Conservation (phyloP, 2,329 filamentous ascomycete genomes). For the Colletotrichum sp. region DNA sequence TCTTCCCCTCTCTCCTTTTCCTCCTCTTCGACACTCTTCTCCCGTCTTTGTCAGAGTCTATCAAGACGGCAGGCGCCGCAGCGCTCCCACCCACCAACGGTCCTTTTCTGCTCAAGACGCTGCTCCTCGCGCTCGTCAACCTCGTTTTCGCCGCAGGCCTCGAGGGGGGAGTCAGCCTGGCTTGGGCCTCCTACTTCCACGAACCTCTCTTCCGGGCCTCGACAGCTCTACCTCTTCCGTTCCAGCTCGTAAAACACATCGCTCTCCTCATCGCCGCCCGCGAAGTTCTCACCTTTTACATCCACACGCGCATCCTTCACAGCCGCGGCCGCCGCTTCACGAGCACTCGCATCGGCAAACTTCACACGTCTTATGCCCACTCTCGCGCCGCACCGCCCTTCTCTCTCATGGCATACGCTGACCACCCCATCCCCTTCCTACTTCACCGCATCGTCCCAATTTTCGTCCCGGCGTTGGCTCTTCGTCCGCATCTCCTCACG, state of each 20-base stretch:
- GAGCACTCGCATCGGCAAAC: slow-evolving; percentile 37
- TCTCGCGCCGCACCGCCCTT: slow-evolving; percentile 60
- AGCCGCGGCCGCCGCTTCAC: slow-evolving; percentile 23
- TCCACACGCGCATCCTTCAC: slow-evolving; percentile 78
- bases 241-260: slow-evolving; percentile 57
- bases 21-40: slow-evolving; percentile 74
- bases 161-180: slow-evolving; percentile 47
- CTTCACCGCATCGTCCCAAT: slow-evolving; percentile 68
- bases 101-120: slow-evolving; percentile 34
- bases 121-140: slow-evolving; percentile 51
- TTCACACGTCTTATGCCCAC: slow-evolving; percentile 56
- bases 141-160: slow-evolving; percentile 45
- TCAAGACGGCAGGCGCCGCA: slow-evolving; percentile 69
- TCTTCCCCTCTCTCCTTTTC: slow-evolving; percentile 75
- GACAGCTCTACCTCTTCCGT: slow-evolving; percentile 56
- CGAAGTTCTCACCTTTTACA: slow-evolving; percentile 71
- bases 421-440: slow-evolving; percentile 70
- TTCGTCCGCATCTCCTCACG: slow-evolving; percentile 75
- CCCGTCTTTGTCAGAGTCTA: slow-evolving; percentile 69
- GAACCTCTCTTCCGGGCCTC: slow-evolving; percentile 51
- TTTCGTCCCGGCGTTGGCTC: slow-evolving; percentile 67
- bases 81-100: slow-evolving; percentile 49
- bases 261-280: slow-evolving; percentile 46
- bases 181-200: slow-evolving; percentile 35
- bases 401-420: slow-evolving; percentile 67